Evolutionary conservation across 2,329 filamentous ascomycete genomes (phyloP), one percentile per base, ranked within the genome.

Genomic region (Colletotrichum chlorophyti): DNA sequence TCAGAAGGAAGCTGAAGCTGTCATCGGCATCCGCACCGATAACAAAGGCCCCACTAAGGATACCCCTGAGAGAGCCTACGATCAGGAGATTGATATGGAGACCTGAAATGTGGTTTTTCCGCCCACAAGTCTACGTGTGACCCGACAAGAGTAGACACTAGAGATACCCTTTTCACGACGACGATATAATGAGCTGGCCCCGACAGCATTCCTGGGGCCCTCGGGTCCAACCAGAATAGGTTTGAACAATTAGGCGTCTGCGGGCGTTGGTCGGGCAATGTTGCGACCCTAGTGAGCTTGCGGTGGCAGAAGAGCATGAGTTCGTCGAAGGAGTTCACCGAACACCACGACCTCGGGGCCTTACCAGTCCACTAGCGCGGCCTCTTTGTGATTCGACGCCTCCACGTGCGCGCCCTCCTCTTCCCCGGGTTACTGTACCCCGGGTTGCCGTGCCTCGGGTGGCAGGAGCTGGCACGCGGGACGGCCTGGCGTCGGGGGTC

Each of bases 1-100:
- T 5, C 92, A 96, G 69, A 90, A 91, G 69, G 86, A 93, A 66
- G 91, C 93, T 27, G 91, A 96, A 69, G 91, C 91, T 14, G 92
- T 90, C 0, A 80, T 88, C 31, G 91, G 91, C 34, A 76, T 93
- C 53, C 79, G 83, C 52, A 87, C 85, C 27, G 88, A 93, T 70
- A 93, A 93, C 72, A 84, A 75, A 64, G 66, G 73, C 58, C 60
- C 65, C 31, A 62, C 23, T n/a, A 67, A 68, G 42, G 64, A 70
- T 26, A 62, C 64, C 42, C 65, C 64, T 27, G 64, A 67, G 11
- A 53, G 38, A 40, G 62, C 65, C 46, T 63, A 65, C 37, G 64
- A 68, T n/a, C 53, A 59, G 43, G 77, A 79, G 64, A 73, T 80
- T 64, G 75, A 81, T 53, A 72, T 64, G 66, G 65, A 60, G 37